Evolutionary conservation across 148 eudicot genomes (phyloP).

Genomic region (Rhododendron henanense): DNA sequence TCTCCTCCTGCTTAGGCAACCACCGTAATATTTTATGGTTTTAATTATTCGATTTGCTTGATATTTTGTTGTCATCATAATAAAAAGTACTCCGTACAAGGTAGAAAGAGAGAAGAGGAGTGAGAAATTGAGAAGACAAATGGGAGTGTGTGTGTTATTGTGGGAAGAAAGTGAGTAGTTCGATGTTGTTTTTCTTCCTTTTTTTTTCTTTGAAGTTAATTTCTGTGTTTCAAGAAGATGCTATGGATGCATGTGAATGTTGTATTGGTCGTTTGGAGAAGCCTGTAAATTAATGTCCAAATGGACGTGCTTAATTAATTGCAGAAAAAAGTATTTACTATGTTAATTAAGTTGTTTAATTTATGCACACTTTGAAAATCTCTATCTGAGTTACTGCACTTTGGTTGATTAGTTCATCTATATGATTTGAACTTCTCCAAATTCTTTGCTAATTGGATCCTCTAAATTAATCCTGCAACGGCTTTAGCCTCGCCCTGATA

Average conservation of each 20-base stretch:
- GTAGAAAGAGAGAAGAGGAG: neutral
- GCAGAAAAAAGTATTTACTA: neutral
- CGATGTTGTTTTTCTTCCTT: neutral
- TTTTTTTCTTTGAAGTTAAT: neutral
- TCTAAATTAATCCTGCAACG: neutral
- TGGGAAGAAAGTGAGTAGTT: neutral
- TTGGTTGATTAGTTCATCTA: too few species aligned
- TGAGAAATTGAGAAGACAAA: neutral
- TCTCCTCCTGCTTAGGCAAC: constrained; percentile 7
- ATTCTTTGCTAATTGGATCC: neutral
- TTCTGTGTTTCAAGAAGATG: neutral
- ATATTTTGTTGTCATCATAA: neutral
- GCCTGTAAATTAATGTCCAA: neutral
- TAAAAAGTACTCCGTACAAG: neutral
- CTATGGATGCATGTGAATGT: neutral
- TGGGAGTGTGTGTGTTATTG: too few species aligned
- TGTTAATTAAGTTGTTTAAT: neutral
- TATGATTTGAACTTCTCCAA: neutral
- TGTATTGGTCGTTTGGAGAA: neutral
- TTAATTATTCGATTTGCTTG: neutral
- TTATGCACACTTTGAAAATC: neutral
- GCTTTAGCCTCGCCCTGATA: too few species aligned
- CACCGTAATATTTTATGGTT: neutral
- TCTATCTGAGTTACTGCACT: neutral
- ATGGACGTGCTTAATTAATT: neutral